A percentile compares a stretch with the other conserved stretches of the same genome.
These are phyloP conservation scores for Hebeloma cylindrosporum DNA, from an alignment of 768 basidiomycete species.

Conservation along the genomic window DNA sequence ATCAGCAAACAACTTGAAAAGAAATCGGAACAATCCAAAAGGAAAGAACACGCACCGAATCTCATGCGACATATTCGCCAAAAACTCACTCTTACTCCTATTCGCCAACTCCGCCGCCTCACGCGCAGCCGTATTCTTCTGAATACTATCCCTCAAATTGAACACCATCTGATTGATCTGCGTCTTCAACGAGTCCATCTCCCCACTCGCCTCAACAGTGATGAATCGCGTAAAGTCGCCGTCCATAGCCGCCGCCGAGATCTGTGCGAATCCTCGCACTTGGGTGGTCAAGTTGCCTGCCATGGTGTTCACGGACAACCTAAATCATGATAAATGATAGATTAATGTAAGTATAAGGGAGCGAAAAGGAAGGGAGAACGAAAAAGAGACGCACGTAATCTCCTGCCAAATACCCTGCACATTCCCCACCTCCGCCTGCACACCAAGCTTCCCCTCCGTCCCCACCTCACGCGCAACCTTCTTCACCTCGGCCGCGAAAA, in stretches of 20 bases:
- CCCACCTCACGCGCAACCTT: conserved; percentile 97
- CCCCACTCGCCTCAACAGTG: conserved; percentile 96
- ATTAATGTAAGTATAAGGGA: neutral
- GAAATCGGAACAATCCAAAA: neutral
- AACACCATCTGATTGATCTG: conserved; percentile 99
- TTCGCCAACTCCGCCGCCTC: conserved; percentile 99
- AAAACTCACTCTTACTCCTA: conserved; percentile 93
- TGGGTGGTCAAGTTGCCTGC: conserved; percentile 95
- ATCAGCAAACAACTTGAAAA: neutral
- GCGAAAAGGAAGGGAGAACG: neutral
- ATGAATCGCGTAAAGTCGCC: conserved; percentile 99
- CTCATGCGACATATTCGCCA: conserved; percentile 98
- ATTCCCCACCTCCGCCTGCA: conserved; percentile 95
- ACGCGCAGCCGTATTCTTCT: conserved; percentile 97
- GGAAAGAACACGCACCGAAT: conserved; percentile 71
- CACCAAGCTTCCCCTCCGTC: conserved; percentile 97
- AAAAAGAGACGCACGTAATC: conserved; percentile 77
- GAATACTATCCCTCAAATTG: conserved; percentile 93
- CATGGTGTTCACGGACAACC: conserved; percentile 97
- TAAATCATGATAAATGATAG: conserved; percentile 27
- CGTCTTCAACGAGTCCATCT: conserved; percentile 99
- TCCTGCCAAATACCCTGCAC: conserved; percentile 99
- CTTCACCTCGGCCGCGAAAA: conserved; percentile 69
- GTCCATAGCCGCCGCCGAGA: conserved; percentile 97
- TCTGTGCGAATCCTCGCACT: conserved; percentile 98